Evolutionary conservation across 2,329 filamentous ascomycete genomes (phyloP).

Genomic region (Pseudocercospora fijiensis): DNA sequence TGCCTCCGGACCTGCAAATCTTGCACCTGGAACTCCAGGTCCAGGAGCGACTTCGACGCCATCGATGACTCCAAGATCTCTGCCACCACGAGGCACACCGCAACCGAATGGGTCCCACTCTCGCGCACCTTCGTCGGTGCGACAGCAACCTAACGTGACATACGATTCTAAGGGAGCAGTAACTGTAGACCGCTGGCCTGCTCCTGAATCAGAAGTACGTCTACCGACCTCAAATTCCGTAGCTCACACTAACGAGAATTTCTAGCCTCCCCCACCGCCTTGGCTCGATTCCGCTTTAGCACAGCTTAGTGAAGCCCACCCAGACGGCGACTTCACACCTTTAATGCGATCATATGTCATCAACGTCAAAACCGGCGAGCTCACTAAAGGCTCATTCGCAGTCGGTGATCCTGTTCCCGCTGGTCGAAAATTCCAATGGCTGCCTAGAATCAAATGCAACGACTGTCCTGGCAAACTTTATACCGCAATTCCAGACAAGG

Average conservation of each 20-base stretch:
- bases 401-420: slow-evolving; percentile 55
- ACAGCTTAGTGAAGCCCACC: slow-evolving; percentile 67
- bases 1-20: slow-evolving; percentile 32
- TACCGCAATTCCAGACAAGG: slow-evolving; percentile 80
- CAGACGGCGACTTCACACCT: slow-evolving; percentile 80
- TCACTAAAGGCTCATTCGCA: slow-evolving; percentile 49
- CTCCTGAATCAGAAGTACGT: slow-evolving; percentile 63
- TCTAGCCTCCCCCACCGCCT: slow-evolving; percentile 75
- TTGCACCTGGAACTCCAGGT: slow-evolving; percentile 26
- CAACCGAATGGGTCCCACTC: slow-evolving; percentile 34
- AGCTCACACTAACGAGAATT: slow-evolving; percentile 14
- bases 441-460: slow-evolving; percentile 85
- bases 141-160: slow-evolving; percentile 19
- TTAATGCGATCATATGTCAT: slow-evolving; percentile 85
- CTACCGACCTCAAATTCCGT: not conserved
- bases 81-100: slow-evolving; percentile 31
- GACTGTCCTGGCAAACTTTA: slow-evolving; percentile 95
- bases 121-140: slow-evolving; percentile 23
- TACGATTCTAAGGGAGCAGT: slow-evolving; percentile 57
- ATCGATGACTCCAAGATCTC: slow-evolving; percentile 29
- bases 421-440: slow-evolving; percentile 74
- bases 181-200: slow-evolving; percentile 62
- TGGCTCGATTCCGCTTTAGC: slow-evolving; percentile 79
- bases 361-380: slow-evolving; percentile 67
- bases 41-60: slow-evolving; percentile 29